Conservation (phyloP, 345 rosid genomes). For the Lumnitzera racemosa region DNA sequence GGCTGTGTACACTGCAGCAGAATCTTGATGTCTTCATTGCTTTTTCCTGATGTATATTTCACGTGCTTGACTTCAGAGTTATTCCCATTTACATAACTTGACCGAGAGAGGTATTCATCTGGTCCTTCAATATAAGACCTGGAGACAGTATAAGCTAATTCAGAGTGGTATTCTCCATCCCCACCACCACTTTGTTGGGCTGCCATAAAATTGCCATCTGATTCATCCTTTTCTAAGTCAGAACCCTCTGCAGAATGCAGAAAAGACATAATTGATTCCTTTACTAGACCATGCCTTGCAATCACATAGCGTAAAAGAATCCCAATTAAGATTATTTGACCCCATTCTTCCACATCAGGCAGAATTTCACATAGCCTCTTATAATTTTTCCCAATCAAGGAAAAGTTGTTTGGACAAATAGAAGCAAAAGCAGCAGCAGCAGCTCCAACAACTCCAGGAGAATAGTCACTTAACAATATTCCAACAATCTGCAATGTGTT, state of each 20-base stretch:
- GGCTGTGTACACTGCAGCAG: constrained; percentile 88
- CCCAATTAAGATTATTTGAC: constrained; percentile 74
- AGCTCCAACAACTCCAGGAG: constrained; percentile 94
- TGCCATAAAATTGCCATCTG: constrained; percentile 21
- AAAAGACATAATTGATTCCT: constrained; percentile 81
- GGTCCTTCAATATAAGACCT: constrained; percentile 88
- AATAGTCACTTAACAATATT: constrained; percentile 62
- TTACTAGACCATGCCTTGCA: constrained; percentile 83
- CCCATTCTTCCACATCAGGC: constrained; percentile 99
- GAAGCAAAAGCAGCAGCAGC: constrained; percentile 90
- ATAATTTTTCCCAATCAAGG: constrained; percentile 60
- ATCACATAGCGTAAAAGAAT: constrained; percentile 70
- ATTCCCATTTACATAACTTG: constrained; percentile 31
- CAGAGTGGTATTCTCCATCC: constrained; percentile 25
- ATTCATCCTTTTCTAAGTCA: constrained; percentile 36
- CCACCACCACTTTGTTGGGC: constrained; percentile 25
- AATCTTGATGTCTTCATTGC: constrained; percentile 68
- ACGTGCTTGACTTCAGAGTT: constrained; percentile 29
- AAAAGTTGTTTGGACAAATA: constrained; percentile 75
- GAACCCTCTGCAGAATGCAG: constrained; percentile 34
- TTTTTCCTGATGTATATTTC: constrained; percentile 52
- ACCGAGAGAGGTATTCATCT: constrained; percentile 71
- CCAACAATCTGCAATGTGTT: constrained; percentile 68
- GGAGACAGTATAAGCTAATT: constrained; percentile 43
- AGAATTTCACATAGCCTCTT: constrained; percentile 79